A percentile compares a stretch with the other conserved stretches of the same genome.
phyloP scores from a whole-genome alignment of 2,329 filamentous ascomycete species.

The Magnaporthiopsis rhizophila region DNA sequence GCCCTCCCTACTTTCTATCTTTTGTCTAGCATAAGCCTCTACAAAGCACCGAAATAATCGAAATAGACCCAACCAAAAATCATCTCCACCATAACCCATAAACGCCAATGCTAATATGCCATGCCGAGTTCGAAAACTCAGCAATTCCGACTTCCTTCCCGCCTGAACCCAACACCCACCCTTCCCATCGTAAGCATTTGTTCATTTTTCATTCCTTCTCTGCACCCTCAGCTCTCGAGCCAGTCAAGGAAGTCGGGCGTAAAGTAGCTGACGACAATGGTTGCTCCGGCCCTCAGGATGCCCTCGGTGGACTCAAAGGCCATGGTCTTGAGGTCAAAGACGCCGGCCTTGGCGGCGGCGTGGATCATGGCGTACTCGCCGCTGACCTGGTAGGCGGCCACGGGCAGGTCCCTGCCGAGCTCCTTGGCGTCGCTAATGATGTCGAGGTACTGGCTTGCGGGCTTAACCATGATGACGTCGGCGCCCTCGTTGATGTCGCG shows the following conservation, averaged over 20 bases:
- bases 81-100: too few species aligned
- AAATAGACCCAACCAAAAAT: too few species aligned
- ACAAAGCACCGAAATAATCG: too few species aligned
- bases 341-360: constrained; percentile 87
- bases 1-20: too few species aligned
- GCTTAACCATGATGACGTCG: constrained; percentile 99
- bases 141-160: too few species aligned
- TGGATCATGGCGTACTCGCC: constrained; percentile 98
- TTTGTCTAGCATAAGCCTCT: too few species aligned
- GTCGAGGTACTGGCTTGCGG: constrained; percentile 89
- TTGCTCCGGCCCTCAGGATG: constrained; percentile 85
- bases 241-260: constrained; percentile 71
- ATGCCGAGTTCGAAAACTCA: too few species aligned
- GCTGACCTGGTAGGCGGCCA: constrained; percentile 94
- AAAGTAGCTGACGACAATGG: constrained; percentile 91
- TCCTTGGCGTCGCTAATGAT: constrained; percentile 98
- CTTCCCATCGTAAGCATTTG: too few species aligned
- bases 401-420: constrained; percentile 79
- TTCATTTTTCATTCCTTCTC: too few species aligned
- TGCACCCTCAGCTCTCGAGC: constrained; percentile 27
- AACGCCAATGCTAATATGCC: too few species aligned
- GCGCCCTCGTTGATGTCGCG: constrained; percentile 90
- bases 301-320: constrained; percentile 91
- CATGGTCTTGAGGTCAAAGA: constrained; percentile 92
- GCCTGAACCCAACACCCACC: too few species aligned